Evolutionary conservation across 2,329 filamentous ascomycete species (phyloP), one percentile per base, ranked within the genome.

Genomic region (Clonostachys byssicola): DNA sequence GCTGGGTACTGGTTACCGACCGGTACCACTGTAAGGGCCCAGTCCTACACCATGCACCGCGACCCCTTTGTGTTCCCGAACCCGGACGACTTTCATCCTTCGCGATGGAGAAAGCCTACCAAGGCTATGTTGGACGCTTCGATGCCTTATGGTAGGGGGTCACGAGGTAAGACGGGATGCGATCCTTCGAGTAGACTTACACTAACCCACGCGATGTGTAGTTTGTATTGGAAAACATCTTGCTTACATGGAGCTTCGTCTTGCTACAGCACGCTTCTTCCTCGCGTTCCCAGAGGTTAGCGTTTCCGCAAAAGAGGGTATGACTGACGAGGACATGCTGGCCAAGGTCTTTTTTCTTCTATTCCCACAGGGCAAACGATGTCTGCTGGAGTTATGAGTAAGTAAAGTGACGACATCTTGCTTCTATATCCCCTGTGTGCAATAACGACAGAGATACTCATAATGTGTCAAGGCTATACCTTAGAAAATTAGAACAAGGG

Each of bases 211-310:
- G 8, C 8, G 23, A 23, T 23, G 38, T 36, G 40, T 49, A 68
- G 62, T 60, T 3, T 85, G 81, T 50, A 64, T 85, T 14, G 80
- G 80, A 3, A 62, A 78, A 23, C 77, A 83, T 49, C 65, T 85
- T 17, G 80, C 80, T 1, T 64, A 67, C 18, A 78, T 79, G 61
- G 79, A 83, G 54, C 55, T 83, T 33, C 67, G 78, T 9, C 68
- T 79, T 35, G 75, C 69, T 0, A 65, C 72, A 0, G 73, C 76
- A 0, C 62, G 70, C 6, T 78, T 84, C 58, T 80, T 82, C 56
- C 64, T 68, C 1, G 61, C 72, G 34, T 78, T 72, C 50, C 66
- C 68, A 0, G 57, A 58, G 8, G 58, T 63, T 1, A 59, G 42
- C 16, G 47, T 63, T 8, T 67, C 65, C n/a, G 49, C 30, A 4